phyloP scores from a whole-genome alignment of 164 flowering plant genomes.

The Vitis riparia region DNA sequence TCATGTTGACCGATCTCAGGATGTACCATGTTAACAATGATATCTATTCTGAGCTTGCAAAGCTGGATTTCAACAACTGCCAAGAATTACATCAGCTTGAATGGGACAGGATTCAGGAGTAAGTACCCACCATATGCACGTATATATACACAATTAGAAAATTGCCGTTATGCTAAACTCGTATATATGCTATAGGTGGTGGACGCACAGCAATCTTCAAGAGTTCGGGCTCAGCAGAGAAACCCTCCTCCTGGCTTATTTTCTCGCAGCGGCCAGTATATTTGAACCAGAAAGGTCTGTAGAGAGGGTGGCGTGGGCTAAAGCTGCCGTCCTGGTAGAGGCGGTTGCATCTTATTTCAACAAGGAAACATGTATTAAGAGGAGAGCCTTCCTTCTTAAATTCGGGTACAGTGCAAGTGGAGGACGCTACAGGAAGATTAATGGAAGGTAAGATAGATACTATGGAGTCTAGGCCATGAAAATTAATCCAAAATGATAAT shows the following conservation, averaged over 20 bases:
- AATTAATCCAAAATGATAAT: too few species aligned
- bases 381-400: constrained; percentile 38
- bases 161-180: too few species aligned
- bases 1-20: constrained; percentile 33
- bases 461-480: too few species aligned
- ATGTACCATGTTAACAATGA: constrained; percentile 77
- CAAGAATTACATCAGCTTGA: constrained; percentile 63
- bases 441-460: constrained; percentile 18
- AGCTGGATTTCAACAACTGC: constrained; percentile 73
- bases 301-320: constrained; percentile 79
- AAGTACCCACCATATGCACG: constrained; percentile 11
- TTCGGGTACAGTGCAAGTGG: constrained; percentile 21
- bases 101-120: constrained; percentile 64
- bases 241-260: constrained; percentile 46
- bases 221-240: constrained; percentile 50
- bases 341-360: constrained; percentile 38
- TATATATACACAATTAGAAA: too few species aligned
- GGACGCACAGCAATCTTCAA: constrained; percentile 31
- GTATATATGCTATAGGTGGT: constrained; percentile 56
- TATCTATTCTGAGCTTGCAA: constrained; percentile 71
- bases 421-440: not conserved
- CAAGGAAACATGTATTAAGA: constrained; percentile 13
- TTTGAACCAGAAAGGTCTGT: constrained; percentile 59
- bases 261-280: constrained; percentile 62
- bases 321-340: constrained; percentile 46